Evolutionary conservation across 2,329 filamentous ascomycete species (phyloP), one percentile per base, ranked within the genome.

Genomic region (Pezicula rhizophila): DNA sequence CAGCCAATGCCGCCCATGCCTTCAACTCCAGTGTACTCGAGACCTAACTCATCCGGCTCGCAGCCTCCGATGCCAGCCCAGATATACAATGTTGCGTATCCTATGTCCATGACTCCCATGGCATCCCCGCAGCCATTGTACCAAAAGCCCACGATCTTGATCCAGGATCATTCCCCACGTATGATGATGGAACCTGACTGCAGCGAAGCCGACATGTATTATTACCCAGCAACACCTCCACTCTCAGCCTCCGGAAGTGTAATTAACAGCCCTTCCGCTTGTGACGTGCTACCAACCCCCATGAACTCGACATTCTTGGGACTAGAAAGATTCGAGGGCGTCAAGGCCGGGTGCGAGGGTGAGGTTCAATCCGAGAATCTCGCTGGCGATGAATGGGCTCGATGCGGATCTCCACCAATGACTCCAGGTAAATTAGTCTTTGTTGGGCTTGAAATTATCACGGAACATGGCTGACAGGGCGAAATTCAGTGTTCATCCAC

Each of bases 171-270:
- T 49, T 68, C 71, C 15, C 70, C 71, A 57, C 79, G 68, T 68
- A 69, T 79, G 57, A 75, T 89, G 61, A 71, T 95, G 56, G 87
- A 95, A 68, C 89, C 87, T 14, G 85, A 90, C 59, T 79, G 87
- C 53, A 72, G 76, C 59, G 77, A 83, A 59, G 68, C 70, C 26
- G 80, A 85, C 51, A 60, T 65, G 57, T 78, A 82, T 56, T 87
- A 84, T 69, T 89, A 88, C 64, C 91, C 91, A 31, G 84, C 89
- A 7, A 96, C 91, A 17, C 91, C 91, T 43, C 87, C 90, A 41
- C 77, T 96, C 60, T 96, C 91, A 20, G 84, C 87, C 2, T 85
- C 89, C 26, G 86, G 87, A 57, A 96, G 90, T 75, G 83, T 80
- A 49, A 85, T 89, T 62, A 89, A 88, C 73, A 96, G 89, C 76